Conservation (phyloP, 2,329 filamentous ascomycete genomes). For the Neofusicoccum laricinum region DNA sequence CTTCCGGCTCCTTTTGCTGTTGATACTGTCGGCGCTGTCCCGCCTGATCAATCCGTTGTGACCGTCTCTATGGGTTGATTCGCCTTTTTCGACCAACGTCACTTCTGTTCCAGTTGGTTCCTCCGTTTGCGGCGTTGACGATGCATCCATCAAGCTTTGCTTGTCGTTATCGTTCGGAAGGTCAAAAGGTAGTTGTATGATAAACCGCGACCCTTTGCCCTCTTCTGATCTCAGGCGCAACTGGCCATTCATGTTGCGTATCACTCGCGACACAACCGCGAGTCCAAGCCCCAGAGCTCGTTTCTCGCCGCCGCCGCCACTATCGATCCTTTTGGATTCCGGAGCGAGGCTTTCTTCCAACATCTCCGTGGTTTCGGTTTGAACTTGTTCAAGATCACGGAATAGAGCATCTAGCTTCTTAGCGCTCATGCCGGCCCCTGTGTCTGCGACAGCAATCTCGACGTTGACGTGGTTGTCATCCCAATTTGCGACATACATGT, state of each 20-base stretch:
- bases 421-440: conserved; percentile 63
- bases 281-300: conserved; percentile 73
- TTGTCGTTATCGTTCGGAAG: conserved; percentile 47
- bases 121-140: conserved; percentile 25
- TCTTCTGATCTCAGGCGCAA: conserved; percentile 79
- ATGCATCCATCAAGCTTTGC: conserved; percentile 8
- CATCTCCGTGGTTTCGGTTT: conserved; percentile 39
- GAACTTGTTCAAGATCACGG: conserved; percentile 64
- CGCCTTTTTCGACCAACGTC: conserved; percentile 51
- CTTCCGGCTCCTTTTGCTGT: conserved; percentile 50
- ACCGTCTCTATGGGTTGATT: not conserved
- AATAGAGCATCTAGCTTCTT: conserved; percentile 59
- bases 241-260: conserved; percentile 90
- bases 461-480: conserved; percentile 58
- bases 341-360: conserved; percentile 32
- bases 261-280: conserved; percentile 80
- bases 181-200: conserved; percentile 74
- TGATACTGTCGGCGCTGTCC: conserved; percentile 43
- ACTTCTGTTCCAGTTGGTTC: conserved; percentile 52
- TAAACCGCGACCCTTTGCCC: conserved; percentile 78
- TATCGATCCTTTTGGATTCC: conserved; percentile 29
- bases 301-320: conserved; percentile 30
- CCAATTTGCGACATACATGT: conserved; percentile 61
- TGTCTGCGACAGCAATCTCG: conserved; percentile 74
- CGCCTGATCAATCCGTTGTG: conserved; percentile 19